Conservation (phyloP, 257 asterid species). For the Jacaranda copaia region DNA sequence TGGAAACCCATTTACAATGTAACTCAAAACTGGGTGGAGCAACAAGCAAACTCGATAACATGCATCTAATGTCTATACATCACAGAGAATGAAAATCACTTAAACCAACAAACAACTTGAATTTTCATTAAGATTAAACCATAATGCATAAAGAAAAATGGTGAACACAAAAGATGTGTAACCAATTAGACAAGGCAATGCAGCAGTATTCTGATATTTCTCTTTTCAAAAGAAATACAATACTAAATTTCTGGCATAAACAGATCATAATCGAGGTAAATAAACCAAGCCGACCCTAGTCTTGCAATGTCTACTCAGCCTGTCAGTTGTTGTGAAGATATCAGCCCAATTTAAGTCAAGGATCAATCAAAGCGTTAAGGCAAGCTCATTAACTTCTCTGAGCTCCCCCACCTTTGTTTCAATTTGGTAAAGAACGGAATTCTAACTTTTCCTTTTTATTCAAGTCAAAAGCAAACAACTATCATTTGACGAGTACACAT, state of each 20-base stretch:
- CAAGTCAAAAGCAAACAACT: background rate
- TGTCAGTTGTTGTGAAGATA: too few species aligned
- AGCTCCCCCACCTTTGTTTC: background rate
- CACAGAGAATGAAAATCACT: background rate
- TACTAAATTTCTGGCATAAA: background rate
- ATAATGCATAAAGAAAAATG: background rate
- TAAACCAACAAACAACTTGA: conserved; percentile 3
- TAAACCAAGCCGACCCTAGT: too few species aligned
- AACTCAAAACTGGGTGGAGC: conserved; percentile 21
- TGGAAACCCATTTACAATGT: conserved; percentile 23
- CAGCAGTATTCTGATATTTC: background rate
- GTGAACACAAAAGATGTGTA: background rate
- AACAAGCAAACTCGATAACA: background rate
- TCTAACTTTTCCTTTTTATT: background rate
- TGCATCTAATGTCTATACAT: background rate
- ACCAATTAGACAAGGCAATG: background rate
- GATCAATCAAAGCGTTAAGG: too few species aligned
- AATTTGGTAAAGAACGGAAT: background rate
- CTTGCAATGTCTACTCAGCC: too few species aligned
- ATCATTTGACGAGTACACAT: background rate
- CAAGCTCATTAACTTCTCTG: background rate
- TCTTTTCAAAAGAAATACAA: background rate
- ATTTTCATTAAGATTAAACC: conserved; percentile 1
- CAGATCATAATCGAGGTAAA: background rate
- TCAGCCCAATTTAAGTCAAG: too few species aligned